Percentiles rank a stretch among this genome's conserved stretches.
Conservation (phyloP, 192 early-diverging fungal genomes). For the Neocallimastix lanati region DNA sequence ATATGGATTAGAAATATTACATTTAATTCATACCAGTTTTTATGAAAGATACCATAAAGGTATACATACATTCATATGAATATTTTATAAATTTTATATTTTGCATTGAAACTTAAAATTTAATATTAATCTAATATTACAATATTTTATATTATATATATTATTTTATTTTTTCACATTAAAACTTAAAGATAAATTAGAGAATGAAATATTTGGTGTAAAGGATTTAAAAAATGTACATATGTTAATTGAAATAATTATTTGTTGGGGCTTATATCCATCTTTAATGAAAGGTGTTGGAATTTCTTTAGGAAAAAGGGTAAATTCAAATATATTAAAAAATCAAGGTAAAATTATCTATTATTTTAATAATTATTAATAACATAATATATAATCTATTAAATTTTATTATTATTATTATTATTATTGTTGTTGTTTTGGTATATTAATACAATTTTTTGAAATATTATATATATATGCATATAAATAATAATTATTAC, state of each 20-base stretch:
- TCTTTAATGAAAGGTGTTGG: conserved; percentile 46
- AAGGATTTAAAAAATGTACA: conserved; percentile 38
- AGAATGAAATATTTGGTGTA: conserved; percentile 20
- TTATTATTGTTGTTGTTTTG: no score
- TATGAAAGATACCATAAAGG: not conserved
- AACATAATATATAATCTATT: no score
- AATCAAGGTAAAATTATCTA: conserved; percentile 6
- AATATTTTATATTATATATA: no score
- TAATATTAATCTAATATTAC: no score
- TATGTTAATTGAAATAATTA: conserved; percentile 42
- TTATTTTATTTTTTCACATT: no score
- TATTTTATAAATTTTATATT: no score
- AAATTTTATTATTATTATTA: no score
- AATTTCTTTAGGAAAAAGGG: conserved; percentile 36
- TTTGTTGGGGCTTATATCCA: conserved; percentile 51
- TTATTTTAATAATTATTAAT: no score
- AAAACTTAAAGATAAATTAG: not conserved
- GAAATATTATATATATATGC: no score
- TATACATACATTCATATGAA: not conserved
- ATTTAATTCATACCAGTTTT: not conserved
- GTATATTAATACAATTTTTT: no score
- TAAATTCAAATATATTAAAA: conserved; percentile 17
- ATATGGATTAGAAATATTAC: not conserved
- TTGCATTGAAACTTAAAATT: no score
- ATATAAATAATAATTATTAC: no score